Evolutionary conservation across 169 alveolate genomes (phyloP).

Genomic region (Plasmodium fragile): DNA sequence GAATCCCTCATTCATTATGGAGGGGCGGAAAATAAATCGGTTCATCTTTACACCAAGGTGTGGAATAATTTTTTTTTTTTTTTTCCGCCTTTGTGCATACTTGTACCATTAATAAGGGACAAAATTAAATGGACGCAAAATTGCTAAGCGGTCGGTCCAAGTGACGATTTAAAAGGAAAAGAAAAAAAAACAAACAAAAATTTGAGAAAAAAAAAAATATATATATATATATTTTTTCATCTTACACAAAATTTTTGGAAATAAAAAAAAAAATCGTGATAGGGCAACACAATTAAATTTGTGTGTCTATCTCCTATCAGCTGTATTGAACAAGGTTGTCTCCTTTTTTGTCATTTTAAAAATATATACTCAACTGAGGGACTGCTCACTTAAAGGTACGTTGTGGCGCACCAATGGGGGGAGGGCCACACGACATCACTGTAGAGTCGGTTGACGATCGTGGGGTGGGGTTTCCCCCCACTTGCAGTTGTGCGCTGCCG

Average conservation of each 20-base stretch:
- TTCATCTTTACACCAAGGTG: too few species aligned
- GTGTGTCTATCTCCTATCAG: background rate
- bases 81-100: background rate
- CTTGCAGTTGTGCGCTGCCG: background rate
- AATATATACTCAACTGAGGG: background rate
- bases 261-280: slow-evolving; percentile 4
- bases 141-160: background rate
- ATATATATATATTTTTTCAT: background rate
- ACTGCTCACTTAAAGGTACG: background rate
- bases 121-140: too few species aligned
- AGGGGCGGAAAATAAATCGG: too few species aligned
- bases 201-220: background rate
- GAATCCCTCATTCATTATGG: too few species aligned
- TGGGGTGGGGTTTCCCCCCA: background rate
- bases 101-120: background rate
- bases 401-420: background rate
- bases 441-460: background rate
- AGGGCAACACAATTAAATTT: too few species aligned
- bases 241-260: background rate
- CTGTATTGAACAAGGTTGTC: background rate
- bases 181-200: slow-evolving; percentile 1
- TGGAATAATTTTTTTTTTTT: too few species aligned
- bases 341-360: background rate
- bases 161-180: background rate
- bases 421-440: background rate